Base-by-base conservation (phyloP, 805 yeast species). In the Starmera caribaea region DNA sequence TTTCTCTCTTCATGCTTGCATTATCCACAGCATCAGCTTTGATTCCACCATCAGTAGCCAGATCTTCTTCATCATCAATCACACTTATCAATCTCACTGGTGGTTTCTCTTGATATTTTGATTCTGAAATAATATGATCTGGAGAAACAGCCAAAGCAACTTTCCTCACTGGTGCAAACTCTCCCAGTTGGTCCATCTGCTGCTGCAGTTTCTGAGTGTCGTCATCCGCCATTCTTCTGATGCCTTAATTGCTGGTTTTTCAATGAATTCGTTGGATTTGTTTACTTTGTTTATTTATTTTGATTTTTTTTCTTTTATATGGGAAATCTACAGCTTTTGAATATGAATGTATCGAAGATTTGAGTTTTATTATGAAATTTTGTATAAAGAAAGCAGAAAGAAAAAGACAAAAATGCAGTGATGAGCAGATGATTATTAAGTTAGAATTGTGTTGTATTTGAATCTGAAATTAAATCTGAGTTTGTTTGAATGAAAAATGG, bases 161-260 rank as follows among this genome's bases (percentile, higher is more conserved):
- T n/a, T 43, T 39, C 39, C 56, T 40, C 10, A 53, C 35, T 8
- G 36, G 31, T 11, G 34, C 43, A 33, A 53, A 51, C 41, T 53
- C 57, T 4, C 48, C 49, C 9, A 41, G 45, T 26, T 50, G 46
- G 36, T 53, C 57, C 17, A 16, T 26, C 16, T 43, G 50, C n/a
- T 17, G 14, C 38, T 29, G 4, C 26, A 21, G 26, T 21, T 5
- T 21, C 26, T 21, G 26, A 2, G 26, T 21, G 6, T 21, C 26
- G 26, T 21, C 26, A 21, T 21, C 26, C 6, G 26, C 26, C 26
- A 21, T 21, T 21, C 26, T 21, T 21, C 6, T 7, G 26, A 2
- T 21, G 6, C 8, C 9, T 5, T 2, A 21, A 21, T 21, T 21
- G 26, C 26, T 21, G 6, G 26, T 5, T 21, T 21, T 21, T 7